Evolutionary conservation across 75 land plant species (phyloP).

Genomic region (Selaginella tamariscina): DNA sequence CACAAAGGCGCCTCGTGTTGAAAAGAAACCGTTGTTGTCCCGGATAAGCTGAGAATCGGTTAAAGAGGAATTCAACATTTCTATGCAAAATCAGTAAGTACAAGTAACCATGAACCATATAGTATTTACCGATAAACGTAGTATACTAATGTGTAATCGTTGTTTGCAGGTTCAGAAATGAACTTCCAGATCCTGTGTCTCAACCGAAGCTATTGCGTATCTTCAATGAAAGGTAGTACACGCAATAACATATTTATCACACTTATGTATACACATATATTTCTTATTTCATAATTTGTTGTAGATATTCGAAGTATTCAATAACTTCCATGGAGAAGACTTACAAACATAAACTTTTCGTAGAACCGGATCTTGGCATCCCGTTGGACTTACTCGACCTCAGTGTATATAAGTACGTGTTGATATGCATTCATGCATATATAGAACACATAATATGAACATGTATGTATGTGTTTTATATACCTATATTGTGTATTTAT

Average conservation of each 20-base stretch:
- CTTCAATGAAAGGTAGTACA: slow-evolving; percentile 52
- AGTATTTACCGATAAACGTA: too few species aligned
- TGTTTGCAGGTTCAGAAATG: slow-evolving; percentile 75
- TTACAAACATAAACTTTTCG: slow-evolving; percentile 65
- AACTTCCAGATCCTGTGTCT: slow-evolving; percentile 84
- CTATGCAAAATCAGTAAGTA: slow-evolving; percentile 84
- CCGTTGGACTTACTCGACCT: slow-evolving; percentile 92
- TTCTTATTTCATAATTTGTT: too few species aligned
- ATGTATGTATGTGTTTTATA: too few species aligned
- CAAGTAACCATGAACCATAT: not conserved
- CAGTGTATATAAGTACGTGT: slow-evolving; percentile 80
- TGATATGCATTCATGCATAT: too few species aligned
- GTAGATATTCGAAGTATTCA: slow-evolving; percentile 68
- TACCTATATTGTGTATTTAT: not conserved
- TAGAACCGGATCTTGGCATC: slow-evolving; percentile 88
- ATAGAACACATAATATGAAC: too few species aligned
- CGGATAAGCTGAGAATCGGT: slow-evolving; percentile 66
- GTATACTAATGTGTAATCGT: not conserved
- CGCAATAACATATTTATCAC: too few species aligned
- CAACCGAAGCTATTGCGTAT: slow-evolving; percentile 69
- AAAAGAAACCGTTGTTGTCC: slow-evolving; percentile 34
- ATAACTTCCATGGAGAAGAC: slow-evolving; percentile 76
- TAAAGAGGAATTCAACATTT: slow-evolving; percentile 87
- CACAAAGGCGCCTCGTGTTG: slow-evolving; percentile 31
- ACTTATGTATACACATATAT: too few species aligned